Evolutionary conservation across 2,329 filamentous ascomycete genomes (phyloP), one percentile per base, ranked within the genome.

Genomic region (Talaromyces sp.): DNA sequence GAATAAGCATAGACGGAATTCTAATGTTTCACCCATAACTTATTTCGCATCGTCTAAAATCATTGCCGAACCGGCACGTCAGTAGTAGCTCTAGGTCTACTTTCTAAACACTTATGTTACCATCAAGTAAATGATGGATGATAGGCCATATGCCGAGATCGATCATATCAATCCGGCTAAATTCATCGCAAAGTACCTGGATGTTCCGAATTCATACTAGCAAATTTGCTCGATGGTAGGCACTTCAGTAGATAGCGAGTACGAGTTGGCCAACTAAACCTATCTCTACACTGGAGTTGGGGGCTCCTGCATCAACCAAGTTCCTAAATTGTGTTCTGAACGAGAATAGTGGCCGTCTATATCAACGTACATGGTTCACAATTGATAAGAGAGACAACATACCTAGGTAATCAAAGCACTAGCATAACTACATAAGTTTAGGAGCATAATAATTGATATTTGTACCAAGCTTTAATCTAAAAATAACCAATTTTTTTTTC

Each of bases 21-120:
- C 17, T 19, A 45, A 45, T 19, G 40, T 19, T 2, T 45, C n/a
- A n/a, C 19, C 7, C 40, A 45, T 45, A 8, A 45, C 40, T n/a
- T 29, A 22, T 53, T 53, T n/a, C 49, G 11, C 2, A 53, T 53
- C 51, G 51, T 54, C 51, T 54, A 54, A 54, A 34, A 54, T 54
- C 13, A 54, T 54, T 54, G 51, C 51, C 51, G 51, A 54, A 54
- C 38, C n/a, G 38, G 36, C 1, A 15, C n/a, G 40, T 45, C 40
- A 45, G 40, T 45, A 19, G 19, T 19, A 19, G 6, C 38, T 40
- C 17, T 40, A 40, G 15, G 38, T 40, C 17, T 10, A 45, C 17
- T 7, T 7, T 43, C n/a, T 45, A 45, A 4, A 3, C 40, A 19
- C 40, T 19, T 45, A 19, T 8, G 19, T 45, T 22, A 19, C 40